Base-by-base conservation (phyloP, 1,284 basidiomycete genomes). In the Papiliotrema laurentii region DNA sequence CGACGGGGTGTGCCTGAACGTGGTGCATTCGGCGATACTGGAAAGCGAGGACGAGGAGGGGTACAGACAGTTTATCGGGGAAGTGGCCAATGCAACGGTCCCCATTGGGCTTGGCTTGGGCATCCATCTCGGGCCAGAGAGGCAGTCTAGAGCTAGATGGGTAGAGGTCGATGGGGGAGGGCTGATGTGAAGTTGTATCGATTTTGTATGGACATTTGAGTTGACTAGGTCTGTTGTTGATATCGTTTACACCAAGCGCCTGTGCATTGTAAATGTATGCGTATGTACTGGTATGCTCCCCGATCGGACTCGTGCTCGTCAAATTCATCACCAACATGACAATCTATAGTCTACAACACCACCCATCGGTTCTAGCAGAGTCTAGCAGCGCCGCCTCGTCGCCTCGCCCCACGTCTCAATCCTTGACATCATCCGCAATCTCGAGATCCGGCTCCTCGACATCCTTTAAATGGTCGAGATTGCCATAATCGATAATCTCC, bases 11-110 rank as follows among this genome's bases (percentile, higher is more conserved):
- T 22, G 31, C 11, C 54, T 68, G 22, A 47, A 62, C 27, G 58
- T 70, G 27, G 43, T 63, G 16, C 66, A 70, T 51, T 63, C 63
- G 31, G 68, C 68, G 11, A 63, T 68, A 21, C 52, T 70, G 10
- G 68, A 70, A 49, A 61, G 53, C 14, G 68, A 70, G 44, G 66
- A 68, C 50, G 65, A 66, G 49, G 66, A 55, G 22, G 68, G 68
- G 10, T 70, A 70, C 41, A 54, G 68, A 43, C 56, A 53, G 51
- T 70, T 70, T 45, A 68, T 70, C 40, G 65, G 64, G 10, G 61
- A 67, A 45, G 63, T 68, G 4, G 58, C 58, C 7, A 58, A 59
- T 16, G 64, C 16, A 19, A 43, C 41, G 22, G 9, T 19, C 7
- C 18, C 18, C 28, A 9, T n/a, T 14, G 41, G 26, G 3, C 11